These are phyloP conservation scores for Cercospora sp. DNA, from an alignment of 2,329 filamentous ascomycete genomes.

Conservation along the genomic window DNA sequence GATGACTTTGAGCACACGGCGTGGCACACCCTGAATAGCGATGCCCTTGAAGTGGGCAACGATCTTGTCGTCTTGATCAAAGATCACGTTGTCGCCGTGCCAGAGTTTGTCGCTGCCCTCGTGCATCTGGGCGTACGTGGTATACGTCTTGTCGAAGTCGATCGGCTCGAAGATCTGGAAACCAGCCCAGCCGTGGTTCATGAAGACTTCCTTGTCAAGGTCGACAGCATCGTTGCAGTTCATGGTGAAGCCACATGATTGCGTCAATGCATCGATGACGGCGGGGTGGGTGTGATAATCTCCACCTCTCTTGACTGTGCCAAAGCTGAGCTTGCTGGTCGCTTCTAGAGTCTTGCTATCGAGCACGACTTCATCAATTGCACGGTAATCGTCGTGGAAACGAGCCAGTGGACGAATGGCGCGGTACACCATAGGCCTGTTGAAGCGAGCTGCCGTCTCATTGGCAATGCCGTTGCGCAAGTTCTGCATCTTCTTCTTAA, in stretches of 20 bases:
- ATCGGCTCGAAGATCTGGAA: conserved; percentile 35
- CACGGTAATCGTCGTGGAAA: background rate
- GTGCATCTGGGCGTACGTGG: conserved; percentile 34
- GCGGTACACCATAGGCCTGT: background rate
- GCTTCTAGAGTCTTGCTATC: background rate
- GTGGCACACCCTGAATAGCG: background rate
- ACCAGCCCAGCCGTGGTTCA: conserved; percentile 39
- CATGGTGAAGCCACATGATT: conserved; percentile 31
- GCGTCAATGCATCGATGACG: conserved; percentile 15
- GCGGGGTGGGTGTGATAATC: background rate
- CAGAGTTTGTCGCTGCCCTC: conserved; percentile 31
- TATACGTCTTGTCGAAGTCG: conserved; percentile 33
- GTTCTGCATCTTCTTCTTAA: background rate
- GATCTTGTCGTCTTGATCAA: background rate
- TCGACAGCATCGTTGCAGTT: conserved; percentile 31
- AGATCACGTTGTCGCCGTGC: background rate
- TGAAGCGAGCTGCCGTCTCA: background rate
- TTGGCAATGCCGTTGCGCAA: background rate
- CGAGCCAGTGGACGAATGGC: background rate
- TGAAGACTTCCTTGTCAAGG: conserved; percentile 35
- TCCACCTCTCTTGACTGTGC: background rate
- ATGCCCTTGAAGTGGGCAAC: background rate
- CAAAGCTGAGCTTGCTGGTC: background rate
- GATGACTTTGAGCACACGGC: conserved; percentile 1
- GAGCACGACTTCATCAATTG: background rate